Evolutionary conservation across 495 filamentous ascomycete genomes (phyloP), one percentile per base, ranked within the genome.

Genomic region (Acidomyces sp.): DNA sequence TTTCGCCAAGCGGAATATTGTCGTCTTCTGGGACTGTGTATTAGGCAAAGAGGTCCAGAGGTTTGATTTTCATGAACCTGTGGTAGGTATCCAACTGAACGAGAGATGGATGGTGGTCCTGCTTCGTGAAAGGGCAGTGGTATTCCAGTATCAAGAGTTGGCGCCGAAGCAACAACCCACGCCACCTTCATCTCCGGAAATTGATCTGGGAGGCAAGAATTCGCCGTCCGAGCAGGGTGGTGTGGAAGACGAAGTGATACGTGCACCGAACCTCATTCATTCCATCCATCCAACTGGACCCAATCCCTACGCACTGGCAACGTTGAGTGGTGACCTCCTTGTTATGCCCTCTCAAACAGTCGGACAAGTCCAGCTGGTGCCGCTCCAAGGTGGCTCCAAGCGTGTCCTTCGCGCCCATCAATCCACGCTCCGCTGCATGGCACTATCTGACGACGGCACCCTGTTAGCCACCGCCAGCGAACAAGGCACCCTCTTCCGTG

Each of bases 321-420:
- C 77, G 55, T 60, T 97, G 12, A 78, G 82, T 3, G 57, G 76
- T 18, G 76, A 78, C 45, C 54, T 78, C 7, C 59, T 93, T 2
- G 79, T 75, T 15, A 92, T 95, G 51, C 90, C 88, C 0, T 87
- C 85, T 17, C 68, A 84, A 29, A 85, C 81, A 4, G 62, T 74
- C 0, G 90, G 92, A 17, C 90, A 97, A 49, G 78, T 96, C n/a
- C 87, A 94, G 54, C 57, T 97, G 16, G 81, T 94, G 33, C 80
- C 92, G 56, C 57, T 93, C 26, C 68, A 69, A 19, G 84, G 74
- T 3, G 80, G 80, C 25, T 90, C 83, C 50, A 82, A 95, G 42
- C 93, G 78, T 60, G 94, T 97, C 59, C 82, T 95, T 34, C 88
- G 88, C 1, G 90, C 92, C 2, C 90, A 97, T 59, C 74, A 78